Evolutionary conservation across 2,329 filamentous ascomycete species (phyloP).

Genomic region (Calonectria multiphialidica): DNA sequence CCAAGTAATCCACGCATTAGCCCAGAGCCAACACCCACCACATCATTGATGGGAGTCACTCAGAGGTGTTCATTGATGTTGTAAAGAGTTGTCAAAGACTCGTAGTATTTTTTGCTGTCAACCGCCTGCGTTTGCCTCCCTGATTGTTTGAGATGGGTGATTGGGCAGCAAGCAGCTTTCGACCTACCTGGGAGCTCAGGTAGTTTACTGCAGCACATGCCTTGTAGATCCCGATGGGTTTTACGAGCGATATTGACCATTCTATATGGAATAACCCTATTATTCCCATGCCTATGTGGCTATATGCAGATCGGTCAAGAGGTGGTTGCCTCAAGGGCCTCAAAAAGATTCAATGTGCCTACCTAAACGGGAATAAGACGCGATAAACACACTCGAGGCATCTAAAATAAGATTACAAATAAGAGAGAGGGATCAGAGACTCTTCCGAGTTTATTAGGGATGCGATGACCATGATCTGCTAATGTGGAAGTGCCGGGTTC

Average conservation of each 20-base stretch:
- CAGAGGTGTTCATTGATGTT: not conserved
- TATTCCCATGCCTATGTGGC: not conserved
- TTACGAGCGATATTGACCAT: not conserved
- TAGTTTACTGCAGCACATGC: not conserved
- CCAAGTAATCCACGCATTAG: constrained; percentile 1
- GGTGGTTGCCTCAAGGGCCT: not conserved
- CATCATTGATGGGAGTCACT: not conserved
- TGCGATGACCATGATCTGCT: not conserved
- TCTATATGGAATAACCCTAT: not conserved
- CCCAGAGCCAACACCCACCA: not conserved
- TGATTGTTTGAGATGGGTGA: not conserved
- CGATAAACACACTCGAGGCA: too few relatives aligned
- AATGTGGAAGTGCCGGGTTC: not conserved
- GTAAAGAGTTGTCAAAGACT: not conserved
- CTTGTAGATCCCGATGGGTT: not conserved
- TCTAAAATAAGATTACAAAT: not conserved
- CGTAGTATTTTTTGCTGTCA: not conserved
- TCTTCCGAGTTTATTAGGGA: not conserved
- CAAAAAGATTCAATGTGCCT: too few relatives aligned
- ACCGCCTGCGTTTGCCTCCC: not conserved
- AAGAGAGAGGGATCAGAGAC: not conserved
- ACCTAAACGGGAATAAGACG: not conserved
- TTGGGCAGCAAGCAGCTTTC: not conserved
- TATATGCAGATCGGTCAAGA: not conserved
- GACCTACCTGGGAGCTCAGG: not conserved